Percentiles rank a stretch among this genome's conserved stretches.
These are phyloP conservation scores for Mucor mucedo DNA, from an alignment of 371 early-diverging fungal species.

Conservation along the genomic window DNA sequence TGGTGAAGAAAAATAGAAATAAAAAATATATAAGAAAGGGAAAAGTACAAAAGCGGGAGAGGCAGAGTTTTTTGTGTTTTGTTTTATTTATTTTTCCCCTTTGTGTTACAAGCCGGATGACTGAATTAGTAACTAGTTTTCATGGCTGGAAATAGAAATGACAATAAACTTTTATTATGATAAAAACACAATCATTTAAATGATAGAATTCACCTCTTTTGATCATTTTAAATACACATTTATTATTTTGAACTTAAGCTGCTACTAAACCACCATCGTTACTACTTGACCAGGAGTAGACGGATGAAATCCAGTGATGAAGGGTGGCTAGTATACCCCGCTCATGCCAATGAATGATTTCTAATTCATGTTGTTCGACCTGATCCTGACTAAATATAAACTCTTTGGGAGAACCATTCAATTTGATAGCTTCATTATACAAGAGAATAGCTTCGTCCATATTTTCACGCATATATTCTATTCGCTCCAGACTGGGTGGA, in stretches of 20 bases:
- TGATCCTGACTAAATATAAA: conserved; percentile 15
- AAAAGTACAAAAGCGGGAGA: conserved; percentile 4
- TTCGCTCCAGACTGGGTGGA: conserved; percentile 50
- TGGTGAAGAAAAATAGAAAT: not conserved
- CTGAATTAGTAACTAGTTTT: not conserved
- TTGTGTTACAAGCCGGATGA: conserved; percentile 16
- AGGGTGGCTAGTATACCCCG: not conserved
- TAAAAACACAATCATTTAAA: too few relatives aligned
- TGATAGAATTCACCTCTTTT: too few relatives aligned
- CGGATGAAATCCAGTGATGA: conserved; percentile 3
- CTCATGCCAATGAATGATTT: not conserved
- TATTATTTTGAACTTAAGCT: too few relatives aligned
- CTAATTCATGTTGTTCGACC: not conserved
- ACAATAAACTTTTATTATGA: not conserved
- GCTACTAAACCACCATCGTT: not conserved
- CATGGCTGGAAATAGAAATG: not conserved
- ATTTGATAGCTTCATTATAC: conserved; percentile 37
- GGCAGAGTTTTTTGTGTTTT: conserved; percentile 3
- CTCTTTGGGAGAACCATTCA: conserved; percentile 44
- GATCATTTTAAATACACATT: too few relatives aligned
- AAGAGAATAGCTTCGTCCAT: conserved; percentile 45
- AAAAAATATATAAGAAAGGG: not conserved
- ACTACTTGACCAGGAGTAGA: conserved; percentile 7
- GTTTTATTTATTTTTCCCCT: not conserved
- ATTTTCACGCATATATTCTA: conserved; percentile 51